Base-by-base conservation (phyloP, 352 stramenopile genomes). In the Blastocystis hominis region DNA sequence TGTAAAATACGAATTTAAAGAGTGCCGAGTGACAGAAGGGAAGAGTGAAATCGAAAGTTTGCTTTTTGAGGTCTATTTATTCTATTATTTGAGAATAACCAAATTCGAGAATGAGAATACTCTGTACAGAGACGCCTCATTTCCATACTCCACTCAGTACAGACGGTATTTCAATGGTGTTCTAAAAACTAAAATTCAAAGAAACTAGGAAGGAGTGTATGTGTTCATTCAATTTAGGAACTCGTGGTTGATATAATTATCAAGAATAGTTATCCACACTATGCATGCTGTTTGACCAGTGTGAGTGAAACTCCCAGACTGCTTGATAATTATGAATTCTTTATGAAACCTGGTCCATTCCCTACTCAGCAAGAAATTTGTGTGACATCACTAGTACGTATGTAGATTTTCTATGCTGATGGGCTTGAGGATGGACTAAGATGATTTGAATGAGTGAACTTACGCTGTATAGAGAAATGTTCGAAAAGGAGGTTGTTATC, bases 401-500 rank as follows among this genome's bases (percentile, higher is more conserved):
- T 20, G 70, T 63, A 34, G 13, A n/a, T 53, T 42, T 78, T 4
- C 6, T 34, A 38, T 38, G 62, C 6, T 15, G 7, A 44, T 38
- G 7, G 36, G 44, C 34, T 1, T 6, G 38, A 24, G 38, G 9
- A 13, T 24, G 30, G 24, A 34, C 44, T 72, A 17, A 38, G 13
- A 17, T n/a, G 24, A 24, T 72, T 40, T n/a, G 62, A 44, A 42
- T 20, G 38, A 13, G n/a, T 1, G 36, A 40, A 68, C 55, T 84
- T n/a, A 84, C 50, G 10, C 3, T 69, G n/a, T 20, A 13, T 69
- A 34, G 59, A 84, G 72, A 84, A 78, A 92, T 93, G 87, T 97
- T 97, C 91, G 93, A 97, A 90, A 97, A 96, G 91, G 93, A 93
- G 89, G 93, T 98, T 89, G 91, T 99, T 87, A 95, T 99, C 88